Evolutionary conservation across 805 yeast genomes (phyloP).

Genomic region (Zygosaccharomyces lentus): DNA sequence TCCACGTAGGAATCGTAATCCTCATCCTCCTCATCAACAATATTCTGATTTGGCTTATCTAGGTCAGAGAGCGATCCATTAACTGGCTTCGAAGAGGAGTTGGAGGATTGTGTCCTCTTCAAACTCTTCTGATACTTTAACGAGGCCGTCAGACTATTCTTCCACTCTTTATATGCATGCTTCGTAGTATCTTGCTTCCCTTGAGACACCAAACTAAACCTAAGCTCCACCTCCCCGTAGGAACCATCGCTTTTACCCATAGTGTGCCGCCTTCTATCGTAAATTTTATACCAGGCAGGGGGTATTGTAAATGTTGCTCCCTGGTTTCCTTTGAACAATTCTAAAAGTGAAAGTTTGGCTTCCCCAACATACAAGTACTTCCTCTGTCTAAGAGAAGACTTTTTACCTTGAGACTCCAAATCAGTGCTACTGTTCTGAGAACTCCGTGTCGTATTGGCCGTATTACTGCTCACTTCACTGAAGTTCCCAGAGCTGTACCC

Average conservation of each 20-base stretch:
- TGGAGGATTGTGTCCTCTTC: neutral
- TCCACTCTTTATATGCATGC: constrained; percentile 25
- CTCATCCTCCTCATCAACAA: constrained; percentile 10
- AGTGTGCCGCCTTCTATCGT: constrained; percentile 21
- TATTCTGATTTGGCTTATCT: neutral
- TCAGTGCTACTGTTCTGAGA: neutral
- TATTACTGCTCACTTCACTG: neutral
- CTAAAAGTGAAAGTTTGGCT: constrained; percentile 26
- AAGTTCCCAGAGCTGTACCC: constrained; percentile 1
- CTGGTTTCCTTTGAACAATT: constrained; percentile 23
- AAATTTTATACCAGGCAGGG: constrained; percentile 27
- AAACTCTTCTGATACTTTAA: constrained; percentile 8
- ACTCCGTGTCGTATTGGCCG: neutral
- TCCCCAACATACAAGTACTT: constrained; percentile 32
- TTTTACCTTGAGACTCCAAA: neutral
- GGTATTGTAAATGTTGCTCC: constrained; percentile 20
- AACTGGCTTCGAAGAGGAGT: neutral
- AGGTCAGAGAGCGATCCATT: constrained; percentile 4
- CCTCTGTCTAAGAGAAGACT: constrained; percentile 5
- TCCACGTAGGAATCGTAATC: constrained; percentile 13
- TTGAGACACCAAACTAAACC: constrained; percentile 18
- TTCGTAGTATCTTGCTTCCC: constrained; percentile 18
- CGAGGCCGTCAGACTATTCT: constrained; percentile 12
- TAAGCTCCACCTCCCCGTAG: constrained; percentile 27
- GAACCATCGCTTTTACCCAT: constrained; percentile 9